A percentile compares a stretch with the other conserved stretches of the same genome.
These are phyloP conservation scores for Dendryphion nanum DNA, from an alignment of 2,329 filamentous ascomycete genomes.

Conservation along the genomic window DNA sequence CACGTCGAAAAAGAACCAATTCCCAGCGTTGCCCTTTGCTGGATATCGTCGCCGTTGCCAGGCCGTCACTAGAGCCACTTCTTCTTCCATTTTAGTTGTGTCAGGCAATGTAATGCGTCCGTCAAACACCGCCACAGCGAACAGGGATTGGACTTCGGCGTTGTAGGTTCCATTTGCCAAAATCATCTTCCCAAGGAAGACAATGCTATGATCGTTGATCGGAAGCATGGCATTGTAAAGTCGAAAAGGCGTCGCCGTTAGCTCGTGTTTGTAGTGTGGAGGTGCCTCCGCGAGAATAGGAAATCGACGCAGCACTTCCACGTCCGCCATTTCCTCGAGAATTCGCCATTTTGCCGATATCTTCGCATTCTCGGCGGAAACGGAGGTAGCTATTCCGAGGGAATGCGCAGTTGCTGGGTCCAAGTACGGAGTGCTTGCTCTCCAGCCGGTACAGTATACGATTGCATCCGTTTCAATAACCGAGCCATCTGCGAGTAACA, in stretches of 20 bases:
- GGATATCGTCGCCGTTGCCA: constrained; percentile 9
- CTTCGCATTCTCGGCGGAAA: not conserved
- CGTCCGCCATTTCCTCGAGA: constrained; percentile 12
- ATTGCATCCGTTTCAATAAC: constrained; percentile 14
- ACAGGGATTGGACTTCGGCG: constrained; percentile 27
- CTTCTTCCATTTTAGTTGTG: constrained; percentile 2
- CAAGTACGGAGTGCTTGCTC: constrained; percentile 7
- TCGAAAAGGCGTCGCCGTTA: constrained; percentile 11
- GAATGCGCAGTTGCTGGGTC: constrained; percentile 1
- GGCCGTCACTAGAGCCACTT: constrained; percentile 6
- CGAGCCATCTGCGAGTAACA: constrained; percentile 11
- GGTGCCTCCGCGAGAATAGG: constrained; percentile 16
- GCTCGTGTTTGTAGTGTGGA: constrained; percentile 5
- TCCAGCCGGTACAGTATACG: constrained; percentile 21
- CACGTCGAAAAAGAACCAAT: constrained; percentile 9
- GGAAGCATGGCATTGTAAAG: constrained; percentile 21
- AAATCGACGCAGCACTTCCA: constrained; percentile 10
- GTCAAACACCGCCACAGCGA: constrained; percentile 22
- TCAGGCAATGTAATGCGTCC: constrained; percentile 4
- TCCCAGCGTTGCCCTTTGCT: constrained; percentile 3
- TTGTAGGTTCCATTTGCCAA: constrained; percentile 23
- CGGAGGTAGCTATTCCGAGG: constrained; percentile 11
- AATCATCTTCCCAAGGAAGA: constrained; percentile 23
- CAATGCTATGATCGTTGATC: constrained; percentile 19
- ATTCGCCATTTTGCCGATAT: constrained; percentile 6